A percentile compares a stretch with the other conserved stretches of the same genome.
These are phyloP conservation scores for Wilhelminamyces savonicus DNA, from an alignment of 805 yeast genomes.

Conservation along the genomic window DNA sequence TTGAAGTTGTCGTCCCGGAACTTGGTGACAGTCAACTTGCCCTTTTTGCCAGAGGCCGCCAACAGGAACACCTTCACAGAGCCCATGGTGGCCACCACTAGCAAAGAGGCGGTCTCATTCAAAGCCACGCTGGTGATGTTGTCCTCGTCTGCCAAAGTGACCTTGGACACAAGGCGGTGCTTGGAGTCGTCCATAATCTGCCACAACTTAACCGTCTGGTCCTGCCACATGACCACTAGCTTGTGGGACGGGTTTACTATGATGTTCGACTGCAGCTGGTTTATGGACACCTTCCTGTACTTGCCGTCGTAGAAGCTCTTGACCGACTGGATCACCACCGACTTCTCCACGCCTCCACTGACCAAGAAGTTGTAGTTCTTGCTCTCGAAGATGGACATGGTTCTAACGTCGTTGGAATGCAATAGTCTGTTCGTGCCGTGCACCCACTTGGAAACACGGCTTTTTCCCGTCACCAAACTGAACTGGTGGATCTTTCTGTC, in stretches of 20 bases:
- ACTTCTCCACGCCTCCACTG: slow-evolving; percentile 80
- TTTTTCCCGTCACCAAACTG: slow-evolving; percentile 33
- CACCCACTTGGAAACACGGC: slow-evolving; percentile 54
- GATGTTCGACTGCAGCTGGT: slow-evolving; percentile 51
- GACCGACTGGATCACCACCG: slow-evolving; percentile 59
- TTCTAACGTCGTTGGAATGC: slow-evolving; percentile 82
- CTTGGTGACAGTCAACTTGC: slow-evolving; percentile 44
- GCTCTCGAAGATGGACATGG: slow-evolving; percentile 66
- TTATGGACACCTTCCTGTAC: slow-evolving; percentile 62
- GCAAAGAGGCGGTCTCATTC: slow-evolving; percentile 55
- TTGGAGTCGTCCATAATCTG: slow-evolving; percentile 37
- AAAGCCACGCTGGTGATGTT: slow-evolving; percentile 65
- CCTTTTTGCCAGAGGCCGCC: slow-evolving; percentile 29
- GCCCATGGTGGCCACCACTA: slow-evolving; percentile 68
- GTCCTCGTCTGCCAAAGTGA: slow-evolving; percentile 68
- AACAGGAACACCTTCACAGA: slow-evolving; percentile 66
- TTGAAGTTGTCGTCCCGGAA: slow-evolving; percentile 39
- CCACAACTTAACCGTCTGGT: slow-evolving; percentile 81
- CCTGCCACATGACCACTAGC: slow-evolving; percentile 71
- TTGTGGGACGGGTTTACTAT: slow-evolving; percentile 41
- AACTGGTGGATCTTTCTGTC: slow-evolving; percentile 86
- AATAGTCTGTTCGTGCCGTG: slow-evolving; percentile 68
- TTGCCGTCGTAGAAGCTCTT: slow-evolving; percentile 66
- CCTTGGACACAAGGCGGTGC: slow-evolving; percentile 58
- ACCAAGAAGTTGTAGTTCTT: slow-evolving; percentile 62